phyloP scores from a whole-genome alignment of 306 rosid genomes.

The Senna siamea region DNA sequence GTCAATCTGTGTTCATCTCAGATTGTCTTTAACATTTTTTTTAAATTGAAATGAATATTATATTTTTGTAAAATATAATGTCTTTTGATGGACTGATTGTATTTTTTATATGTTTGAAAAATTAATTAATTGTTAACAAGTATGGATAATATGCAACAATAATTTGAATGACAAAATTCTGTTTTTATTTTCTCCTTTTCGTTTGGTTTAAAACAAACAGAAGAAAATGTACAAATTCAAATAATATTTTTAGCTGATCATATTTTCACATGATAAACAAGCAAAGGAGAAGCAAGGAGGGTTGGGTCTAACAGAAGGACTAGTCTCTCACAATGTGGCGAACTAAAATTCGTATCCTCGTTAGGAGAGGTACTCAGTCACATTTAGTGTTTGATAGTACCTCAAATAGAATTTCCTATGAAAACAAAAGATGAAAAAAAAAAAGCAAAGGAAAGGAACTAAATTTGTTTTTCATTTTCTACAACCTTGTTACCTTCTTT shows the following conservation, averaged over 20 bases:
- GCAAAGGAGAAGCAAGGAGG: too few species aligned
- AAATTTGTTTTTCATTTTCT: conserved; percentile 4
- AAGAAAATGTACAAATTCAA: not conserved
- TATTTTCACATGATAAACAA: conserved; percentile 11
- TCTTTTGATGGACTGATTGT: not conserved
- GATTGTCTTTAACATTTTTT: conserved; percentile 1
- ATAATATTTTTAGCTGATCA: not conserved
- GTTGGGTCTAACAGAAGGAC: too few species aligned
- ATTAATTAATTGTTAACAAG: not conserved
- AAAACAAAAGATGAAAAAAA: too few species aligned
- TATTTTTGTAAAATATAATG: not conserved
- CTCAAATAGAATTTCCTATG: too few species aligned
- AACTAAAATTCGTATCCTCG: too few species aligned
- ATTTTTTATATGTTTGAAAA: not conserved
- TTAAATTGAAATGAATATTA: conserved; percentile 13
- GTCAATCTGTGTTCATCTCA: conserved; percentile 22
- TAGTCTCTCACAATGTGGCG: too few species aligned
- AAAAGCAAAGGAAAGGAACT: too few species aligned
- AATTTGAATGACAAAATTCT: too few species aligned
- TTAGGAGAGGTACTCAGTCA: too few species aligned
- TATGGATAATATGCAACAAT: not conserved
- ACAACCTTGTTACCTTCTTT: not conserved
- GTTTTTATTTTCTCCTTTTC: too few species aligned
- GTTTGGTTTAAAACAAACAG: not conserved
- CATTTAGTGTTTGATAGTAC: too few species aligned